Base-by-base conservation (phyloP, 192 early-diverging fungal species). In the Oehlia diaphana region DNA sequence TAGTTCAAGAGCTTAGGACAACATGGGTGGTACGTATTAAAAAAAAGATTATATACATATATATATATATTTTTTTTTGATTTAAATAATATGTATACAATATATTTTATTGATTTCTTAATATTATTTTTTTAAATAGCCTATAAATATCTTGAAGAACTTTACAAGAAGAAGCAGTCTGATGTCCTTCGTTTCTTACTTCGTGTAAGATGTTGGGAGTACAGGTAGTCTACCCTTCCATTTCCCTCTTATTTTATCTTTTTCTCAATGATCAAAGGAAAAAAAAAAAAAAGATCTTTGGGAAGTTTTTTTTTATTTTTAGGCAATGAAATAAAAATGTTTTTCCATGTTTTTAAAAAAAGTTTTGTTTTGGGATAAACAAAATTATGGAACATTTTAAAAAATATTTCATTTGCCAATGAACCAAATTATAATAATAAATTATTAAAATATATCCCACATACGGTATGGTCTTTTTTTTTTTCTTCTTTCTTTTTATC, bases 81-180 rank as follows among this genome's bases (percentile, higher is more conserved):
- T 8, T 37, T 37, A 35, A n/a, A 39, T 42, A 37, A 37, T 37
- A 37, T 37, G 37, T 42, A 42, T 42, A 42, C 0, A 42, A 4
- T 58, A 21, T 21, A 21, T 21, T 21, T 21, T 58, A n/a, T 58
- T 58, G 53, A 58, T 58, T 58, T 21, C 5, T 58, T 14, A 35
- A 23, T 47, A 12, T 47, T 47, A 13, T 47, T 47, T 47, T 47
- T 47, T 47, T 47, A 89, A 87, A 88, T 87, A 88, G 93, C 94
- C 80, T 96, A 96, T 91, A 95, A 95, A 87, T 96, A 96, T 88
- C 89, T 96, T 83, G 91, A 93, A 87, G 96, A 98, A 91, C 92
- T 99, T 80, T 92, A 94, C 89, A 98, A 97, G 90, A 99, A 98
- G 96, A 98, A 98, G 94, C 97, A 98, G 88, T 97, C 96, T 79